Evolutionary conservation across 192 early-diverging fungal genomes (phyloP), one percentile per base, ranked within the genome.

Genomic region (Dissophora globulifera): DNA sequence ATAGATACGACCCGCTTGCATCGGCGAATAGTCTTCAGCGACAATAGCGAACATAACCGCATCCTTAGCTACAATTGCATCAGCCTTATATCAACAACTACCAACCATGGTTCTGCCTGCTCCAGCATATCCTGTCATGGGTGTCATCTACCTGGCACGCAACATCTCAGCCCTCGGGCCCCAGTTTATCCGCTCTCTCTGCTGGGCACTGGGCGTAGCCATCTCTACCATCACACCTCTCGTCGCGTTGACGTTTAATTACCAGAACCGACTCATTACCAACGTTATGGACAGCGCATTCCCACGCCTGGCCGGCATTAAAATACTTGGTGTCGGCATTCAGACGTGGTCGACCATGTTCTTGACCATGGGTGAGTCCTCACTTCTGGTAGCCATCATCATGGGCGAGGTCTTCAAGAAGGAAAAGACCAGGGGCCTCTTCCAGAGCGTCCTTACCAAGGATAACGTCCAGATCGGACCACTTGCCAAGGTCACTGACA

Each of bases 301-400:
- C 38, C 72, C 72, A 23, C 40, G 57, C 7, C 31, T 76, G 13
- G 72, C 72, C 0, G 61, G 61, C 0, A 27, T 61, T 20, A 76
- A 67, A 58, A 67, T 76, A 25, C 64, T 76, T 5, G 72, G 72
- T 4, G 67, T 76, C 47, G 72, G 72, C 7, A 32, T 76, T 47
- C 72, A 76, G 52, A 76, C 72, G 32, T 76, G 72, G 72, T 76
- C 72, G 8, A 76, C 72, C 33, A 76, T 76, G 72, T 76, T 76
- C 33, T 27, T 76, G 29, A 76, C 72, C 38, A 76, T 76, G 72
- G 72, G 72, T 29, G 72, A 76, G 45, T 67, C 72, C 5, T 76
- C 72, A 8, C 47, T 76, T 3, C 38, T 76, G 2, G 63, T 76
- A 15, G 56, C 63, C 1, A 66, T 76, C 31, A 67, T 76, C 33